Base-by-base conservation (phyloP, 148 eudicot genomes). In the Vaccinium macrocarpon region DNA sequence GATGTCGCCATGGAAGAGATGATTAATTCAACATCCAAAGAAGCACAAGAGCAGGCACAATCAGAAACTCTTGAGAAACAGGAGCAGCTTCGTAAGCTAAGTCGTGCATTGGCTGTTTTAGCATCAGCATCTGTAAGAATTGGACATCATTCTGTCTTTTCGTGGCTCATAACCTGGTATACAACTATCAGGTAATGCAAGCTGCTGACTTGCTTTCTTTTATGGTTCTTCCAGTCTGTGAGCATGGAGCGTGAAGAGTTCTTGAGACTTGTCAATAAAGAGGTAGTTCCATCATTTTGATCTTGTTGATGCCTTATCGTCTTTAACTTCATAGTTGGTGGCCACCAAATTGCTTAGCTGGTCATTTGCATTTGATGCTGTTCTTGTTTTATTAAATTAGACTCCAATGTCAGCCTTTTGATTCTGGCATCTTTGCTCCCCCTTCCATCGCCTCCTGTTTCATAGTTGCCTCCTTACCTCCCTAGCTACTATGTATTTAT, bases 191-290 rank as follows among this genome's bases (percentile, higher is more conserved):
- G 29, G 71, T 29, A 64, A 23, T n/a, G 29, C 71, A 64, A 64
- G 29, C 19, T 49, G 77, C 11, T 79, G 49, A n/a, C 8, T 57
- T 57, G 48, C 57, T 76, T 46, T 62, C 71, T 52, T 64, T 75
- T 29, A 83, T 82, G 73, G 71, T 83, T 35, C 79, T 87, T 91
- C 88, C 90, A 95, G 98, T 94, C 98, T 46, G 98, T 95, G 66
- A 93, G 95, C 87, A 89, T 91, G 80, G 98, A 95, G 84, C 98
- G 98, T 73, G 97, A 94, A 86, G 95, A 94, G 86, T 95, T 95
- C 87, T 86, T 95, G 87, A 88, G 97, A 85, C 98, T 95, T 62
- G 98, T 95, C 75, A 92, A 91, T 57, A 92, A 94, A 85, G 98
- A 95, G 98, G 98, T 95, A 92, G 56, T 76, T 21, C 38, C 71